Percentiles rank a stretch among this genome's conserved stretches.
Conservation (phyloP, 2,329 filamentous ascomycete genomes). For the Phoma sp. region DNA sequence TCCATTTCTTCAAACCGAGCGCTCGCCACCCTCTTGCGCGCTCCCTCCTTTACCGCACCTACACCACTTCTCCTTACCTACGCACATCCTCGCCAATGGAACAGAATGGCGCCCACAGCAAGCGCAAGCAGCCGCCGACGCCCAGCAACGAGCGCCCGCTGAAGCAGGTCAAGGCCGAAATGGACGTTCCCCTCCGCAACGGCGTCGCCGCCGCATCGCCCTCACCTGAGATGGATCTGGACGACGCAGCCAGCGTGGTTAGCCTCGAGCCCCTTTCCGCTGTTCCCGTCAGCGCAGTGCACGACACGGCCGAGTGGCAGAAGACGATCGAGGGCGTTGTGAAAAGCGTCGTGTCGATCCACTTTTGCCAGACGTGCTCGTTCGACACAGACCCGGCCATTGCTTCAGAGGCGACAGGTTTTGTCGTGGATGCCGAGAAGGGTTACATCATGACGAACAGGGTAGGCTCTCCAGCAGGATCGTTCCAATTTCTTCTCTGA, state of each 20-base stretch:
- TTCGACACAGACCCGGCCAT: constrained; percentile 97
- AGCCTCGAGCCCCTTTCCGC: constrained; percentile 51
- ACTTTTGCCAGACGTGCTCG: constrained; percentile 96
- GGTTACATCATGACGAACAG: constrained; percentile 68
- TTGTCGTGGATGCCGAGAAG: constrained; percentile 92
- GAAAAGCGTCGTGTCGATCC: constrained; percentile 95
- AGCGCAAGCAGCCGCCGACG: constrained; percentile 61
- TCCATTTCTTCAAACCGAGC: constrained; percentile 12
- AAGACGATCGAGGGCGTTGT: constrained; percentile 93
- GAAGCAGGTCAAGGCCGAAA: constrained; percentile 61
- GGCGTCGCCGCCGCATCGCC: constrained; percentile 32
- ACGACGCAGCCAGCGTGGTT: constrained; percentile 37
- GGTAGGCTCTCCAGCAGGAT: constrained; percentile 24
- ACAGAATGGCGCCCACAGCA: constrained; percentile 56
- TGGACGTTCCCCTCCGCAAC: constrained; percentile 48
- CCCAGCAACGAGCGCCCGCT: constrained; percentile 57
- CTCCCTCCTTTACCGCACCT: constrained; percentile 6
- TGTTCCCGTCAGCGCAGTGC: constrained; percentile 47
- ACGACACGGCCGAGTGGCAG: constrained; percentile 88
- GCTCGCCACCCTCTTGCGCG: constrained; percentile 4
- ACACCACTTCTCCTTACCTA: constrained; percentile 2
- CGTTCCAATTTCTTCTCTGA: neutral
- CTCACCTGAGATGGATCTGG: constrained; percentile 42
- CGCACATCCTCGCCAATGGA: constrained; percentile 50
- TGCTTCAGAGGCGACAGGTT: constrained; percentile 94